Evolutionary conservation across 2,329 filamentous ascomycete genomes (phyloP).

Genomic region (Seiridium cupressi): DNA sequence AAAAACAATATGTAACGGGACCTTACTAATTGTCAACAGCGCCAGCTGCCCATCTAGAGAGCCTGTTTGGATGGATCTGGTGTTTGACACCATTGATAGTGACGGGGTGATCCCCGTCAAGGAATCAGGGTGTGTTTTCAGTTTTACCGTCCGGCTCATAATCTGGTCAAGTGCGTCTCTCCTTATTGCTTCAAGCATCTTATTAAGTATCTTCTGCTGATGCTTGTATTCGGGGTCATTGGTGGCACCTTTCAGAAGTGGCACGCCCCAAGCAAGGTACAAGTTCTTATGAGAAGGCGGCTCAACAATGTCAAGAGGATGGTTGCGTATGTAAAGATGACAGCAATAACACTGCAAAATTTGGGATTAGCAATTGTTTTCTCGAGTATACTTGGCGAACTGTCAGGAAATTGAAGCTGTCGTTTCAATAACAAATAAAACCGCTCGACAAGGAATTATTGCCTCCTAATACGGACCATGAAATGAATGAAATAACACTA

Average conservation of each 20-base stretch:
- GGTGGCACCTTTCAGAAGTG: conserved; percentile 10
- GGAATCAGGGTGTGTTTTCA: conserved; percentile 19
- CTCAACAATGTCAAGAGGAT: conserved; percentile 30
- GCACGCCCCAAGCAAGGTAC: conserved; percentile 39
- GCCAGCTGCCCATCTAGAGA: background rate
- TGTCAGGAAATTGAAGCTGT: too few species aligned
- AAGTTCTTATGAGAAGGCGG: conserved; percentile 37
- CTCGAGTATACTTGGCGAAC: too few species aligned
- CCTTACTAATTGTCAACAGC: background rate
- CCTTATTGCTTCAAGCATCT: conserved; percentile 20
- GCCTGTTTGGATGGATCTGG: too few species aligned
- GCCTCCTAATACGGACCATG: too few species aligned
- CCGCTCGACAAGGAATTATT: too few species aligned
- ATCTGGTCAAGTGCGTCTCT: conserved; percentile 22
- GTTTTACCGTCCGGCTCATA: conserved; percentile 8
- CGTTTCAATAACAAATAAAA: too few species aligned
- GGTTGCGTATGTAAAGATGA: conserved; percentile 39
- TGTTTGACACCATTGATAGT: background rate
- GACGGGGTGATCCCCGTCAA: conserved; percentile 20
- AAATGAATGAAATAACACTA: too few species aligned
- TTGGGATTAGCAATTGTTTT: too few species aligned
- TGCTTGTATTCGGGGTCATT: conserved; percentile 11
- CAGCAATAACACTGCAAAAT: conserved; percentile 41
- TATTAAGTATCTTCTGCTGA: conserved; percentile 21
- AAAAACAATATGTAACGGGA: background rate